A percentile compares a stretch with the other conserved stretches of the same genome.
Evolutionary conservation across 345 rosid genomes (phyloP).

Genomic region (Eucalyptus dawsonii): DNA sequence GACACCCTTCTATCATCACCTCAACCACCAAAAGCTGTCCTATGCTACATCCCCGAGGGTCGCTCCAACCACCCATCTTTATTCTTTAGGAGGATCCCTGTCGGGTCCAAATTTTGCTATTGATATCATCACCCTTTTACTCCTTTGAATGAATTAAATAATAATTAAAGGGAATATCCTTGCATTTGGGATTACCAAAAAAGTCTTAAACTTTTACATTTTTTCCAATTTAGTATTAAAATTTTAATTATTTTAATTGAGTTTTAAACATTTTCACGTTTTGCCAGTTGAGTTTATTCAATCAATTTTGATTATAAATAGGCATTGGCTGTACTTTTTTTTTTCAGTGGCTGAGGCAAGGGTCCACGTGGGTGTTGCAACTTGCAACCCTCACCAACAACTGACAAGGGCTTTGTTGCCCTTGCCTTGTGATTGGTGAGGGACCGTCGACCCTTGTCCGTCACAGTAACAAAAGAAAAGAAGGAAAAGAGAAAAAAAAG

Average conservation of each 20-base stretch:
- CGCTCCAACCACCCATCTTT: not conserved
- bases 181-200: not conserved
- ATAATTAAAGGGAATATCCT: not conserved
- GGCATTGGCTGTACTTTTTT: rapidly evolving
- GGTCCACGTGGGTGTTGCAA: not conserved
- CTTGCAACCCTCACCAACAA: not conserved
- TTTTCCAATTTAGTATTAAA: too few species aligned
- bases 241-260: rapidly evolving
- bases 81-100: not conserved
- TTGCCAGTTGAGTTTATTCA: rapidly evolving
- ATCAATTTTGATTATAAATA: too few species aligned
- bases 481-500: too few species aligned
- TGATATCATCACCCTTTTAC: not conserved
- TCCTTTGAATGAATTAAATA: not conserved
- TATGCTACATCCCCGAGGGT: not conserved
- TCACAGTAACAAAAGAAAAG: too few species aligned
- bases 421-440: rapidly evolving
- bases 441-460: rapidly evolving
- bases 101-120: not conserved
- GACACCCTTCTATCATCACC: not conserved
- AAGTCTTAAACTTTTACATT: rapidly evolving
- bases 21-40: not conserved
- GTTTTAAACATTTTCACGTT: too few species aligned
- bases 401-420: too few species aligned
- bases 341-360: too few species aligned